Conservation (phyloP, 2,329 filamentous ascomycete genomes). For the Gaeumannomyces tritici region DNA sequence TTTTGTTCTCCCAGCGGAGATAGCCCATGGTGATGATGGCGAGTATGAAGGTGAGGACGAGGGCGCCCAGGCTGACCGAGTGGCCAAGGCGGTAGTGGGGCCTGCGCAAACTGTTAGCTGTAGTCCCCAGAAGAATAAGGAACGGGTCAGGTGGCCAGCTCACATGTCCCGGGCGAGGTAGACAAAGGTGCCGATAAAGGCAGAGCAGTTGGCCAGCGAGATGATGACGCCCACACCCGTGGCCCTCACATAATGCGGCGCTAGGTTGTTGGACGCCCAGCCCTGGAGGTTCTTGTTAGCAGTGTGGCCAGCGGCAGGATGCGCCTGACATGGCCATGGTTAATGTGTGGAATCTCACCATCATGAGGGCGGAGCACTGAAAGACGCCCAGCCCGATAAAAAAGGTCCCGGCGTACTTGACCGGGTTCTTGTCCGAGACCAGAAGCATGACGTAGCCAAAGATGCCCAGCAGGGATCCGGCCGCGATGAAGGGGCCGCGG, state of each 20-base stretch:
- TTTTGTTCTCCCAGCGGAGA: conserved; percentile 28
- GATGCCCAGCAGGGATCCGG: conserved; percentile 18
- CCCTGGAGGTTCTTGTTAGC: conserved; percentile 9
- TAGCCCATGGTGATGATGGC: conserved; percentile 25
- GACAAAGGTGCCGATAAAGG: conserved; percentile 33
- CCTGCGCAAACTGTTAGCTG: conserved; percentile 8
- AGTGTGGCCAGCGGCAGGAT: not conserved
- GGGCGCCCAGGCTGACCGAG: conserved; percentile 27
- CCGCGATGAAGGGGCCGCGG: conserved; percentile 21
- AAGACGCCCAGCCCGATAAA: conserved; percentile 21
- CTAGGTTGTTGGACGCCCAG: conserved; percentile 32
- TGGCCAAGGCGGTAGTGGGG: conserved; percentile 28
- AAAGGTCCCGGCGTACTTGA: conserved; percentile 26
- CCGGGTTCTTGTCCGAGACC: conserved; percentile 15
- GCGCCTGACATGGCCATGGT: not conserved
- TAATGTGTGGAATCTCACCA: conserved; percentile 10
- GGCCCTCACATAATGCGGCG: conserved; percentile 30
- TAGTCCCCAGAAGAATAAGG: not conserved
- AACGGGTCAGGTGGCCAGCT: conserved; percentile 6
- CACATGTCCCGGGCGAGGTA: conserved; percentile 30
- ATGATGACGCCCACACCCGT: conserved; percentile 30
- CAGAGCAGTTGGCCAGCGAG: conserved; percentile 28
- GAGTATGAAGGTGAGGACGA: conserved; percentile 19
- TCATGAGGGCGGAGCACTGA: conserved; percentile 15
- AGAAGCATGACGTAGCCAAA: conserved; percentile 25